Conservation (phyloP, 306 rosid genomes). For the Medicago lupulina region DNA sequence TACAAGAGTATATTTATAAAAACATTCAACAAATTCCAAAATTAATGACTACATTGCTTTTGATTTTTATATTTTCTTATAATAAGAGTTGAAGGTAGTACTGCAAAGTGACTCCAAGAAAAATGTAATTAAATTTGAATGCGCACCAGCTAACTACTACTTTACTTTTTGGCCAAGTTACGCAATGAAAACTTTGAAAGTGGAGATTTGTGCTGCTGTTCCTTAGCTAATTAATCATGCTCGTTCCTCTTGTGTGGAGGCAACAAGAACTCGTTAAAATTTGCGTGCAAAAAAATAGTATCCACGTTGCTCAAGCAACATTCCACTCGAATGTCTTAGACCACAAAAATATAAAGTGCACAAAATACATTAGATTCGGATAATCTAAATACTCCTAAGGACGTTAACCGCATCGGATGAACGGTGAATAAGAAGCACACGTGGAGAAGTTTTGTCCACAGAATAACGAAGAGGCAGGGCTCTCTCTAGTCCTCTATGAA, state of each 20-base stretch:
- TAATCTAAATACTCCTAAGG: conserved; percentile 45
- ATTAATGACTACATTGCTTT: too few relatives aligned
- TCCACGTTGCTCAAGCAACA: conserved; percentile 59
- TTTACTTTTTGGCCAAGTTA: background rate
- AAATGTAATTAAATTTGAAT: background rate
- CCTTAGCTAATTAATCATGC: conserved; percentile 22
- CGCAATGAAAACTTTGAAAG: background rate
- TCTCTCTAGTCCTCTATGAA: background rate
- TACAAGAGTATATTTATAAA: too few relatives aligned
- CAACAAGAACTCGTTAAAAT: conserved; percentile 39
- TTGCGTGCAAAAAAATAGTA: conserved; percentile 58
- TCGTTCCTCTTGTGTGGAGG: conserved; percentile 47
- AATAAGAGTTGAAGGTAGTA: too few relatives aligned
- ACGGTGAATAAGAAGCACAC: conserved; percentile 54
- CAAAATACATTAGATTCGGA: conserved; percentile 47
- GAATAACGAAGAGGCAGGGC: conserved; percentile 14
- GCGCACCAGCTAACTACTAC: background rate
- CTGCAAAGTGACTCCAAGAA: too few relatives aligned
- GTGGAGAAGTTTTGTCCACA: conserved; percentile 47
- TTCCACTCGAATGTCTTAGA: conserved; percentile 33
- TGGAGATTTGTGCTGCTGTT: background rate
- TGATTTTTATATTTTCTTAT: too few relatives aligned
- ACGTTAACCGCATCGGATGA: conserved; percentile 21
- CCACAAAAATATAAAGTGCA: conserved; percentile 47
- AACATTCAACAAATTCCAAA: too few relatives aligned